These are phyloP conservation scores for Fragilariopsis cylindrus DNA, from an alignment of 108 stramenopile genomes.

Conservation along the genomic window DNA sequence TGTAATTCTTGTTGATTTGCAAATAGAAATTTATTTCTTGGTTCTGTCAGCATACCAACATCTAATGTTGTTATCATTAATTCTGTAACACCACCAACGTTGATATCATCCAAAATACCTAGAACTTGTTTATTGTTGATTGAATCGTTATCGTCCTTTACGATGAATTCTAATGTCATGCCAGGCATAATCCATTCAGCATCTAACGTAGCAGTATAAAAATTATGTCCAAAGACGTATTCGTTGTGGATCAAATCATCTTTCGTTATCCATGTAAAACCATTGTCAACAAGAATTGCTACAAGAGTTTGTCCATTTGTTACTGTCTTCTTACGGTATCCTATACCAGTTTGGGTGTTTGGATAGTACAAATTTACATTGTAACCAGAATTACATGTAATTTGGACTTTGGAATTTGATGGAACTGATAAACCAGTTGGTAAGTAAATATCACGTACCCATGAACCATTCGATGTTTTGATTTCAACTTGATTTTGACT, in stretches of 20 bases:
- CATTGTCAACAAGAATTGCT: background rate
- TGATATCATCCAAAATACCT: background rate
- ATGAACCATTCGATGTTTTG: slow-evolving; percentile 6
- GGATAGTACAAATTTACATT: background rate
- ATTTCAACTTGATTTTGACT: background rate
- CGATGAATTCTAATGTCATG: background rate
- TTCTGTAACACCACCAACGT: slow-evolving; percentile 5
- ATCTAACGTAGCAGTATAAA: background rate
- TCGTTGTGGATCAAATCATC: slow-evolving; percentile 5
- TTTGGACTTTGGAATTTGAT: background rate
- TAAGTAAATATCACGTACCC: background rate
- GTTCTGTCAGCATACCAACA: background rate
- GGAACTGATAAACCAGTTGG: background rate
- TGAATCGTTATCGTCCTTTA: background rate
- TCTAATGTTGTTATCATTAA: slow-evolving; percentile 1
- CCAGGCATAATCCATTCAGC: slow-evolving; percentile 1
- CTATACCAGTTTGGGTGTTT: background rate
- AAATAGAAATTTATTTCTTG: slow-evolving; percentile 2
- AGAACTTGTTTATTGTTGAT: background rate
- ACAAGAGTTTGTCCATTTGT: background rate
- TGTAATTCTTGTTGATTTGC: background rate
- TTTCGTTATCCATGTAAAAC: background rate
- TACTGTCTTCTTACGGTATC: background rate
- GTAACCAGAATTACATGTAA: slow-evolving; percentile 6
- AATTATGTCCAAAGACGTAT: slow-evolving; percentile 3